Base-by-base conservation (phyloP, 208 protist genomes). In the Leishmania lainsoni region DNA sequence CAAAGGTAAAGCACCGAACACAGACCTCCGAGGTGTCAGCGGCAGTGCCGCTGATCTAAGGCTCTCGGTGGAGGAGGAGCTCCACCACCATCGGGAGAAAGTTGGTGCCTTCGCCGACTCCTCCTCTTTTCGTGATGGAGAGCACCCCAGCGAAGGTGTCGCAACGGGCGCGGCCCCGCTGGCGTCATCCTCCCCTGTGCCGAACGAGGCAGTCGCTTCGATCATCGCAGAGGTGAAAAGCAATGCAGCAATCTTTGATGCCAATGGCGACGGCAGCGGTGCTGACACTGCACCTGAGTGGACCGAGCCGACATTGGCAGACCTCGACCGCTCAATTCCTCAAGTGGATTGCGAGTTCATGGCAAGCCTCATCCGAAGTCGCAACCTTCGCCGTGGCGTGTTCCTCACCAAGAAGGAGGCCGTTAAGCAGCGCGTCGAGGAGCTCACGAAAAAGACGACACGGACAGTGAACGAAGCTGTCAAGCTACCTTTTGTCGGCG, bases 311-410 rank as follows among this genome's bases (percentile, higher is more conserved):
- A 90, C 92, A 32, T 76, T 96, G 42, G 80, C 78, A 5, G 92
- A 96, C 79, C 85, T 96, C 32, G 90, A 96, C 77, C 89, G 90
- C 52, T 94, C 90, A 29, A 94, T 96, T 63, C 92, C 92, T 16
- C 92, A 96, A 78, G 92, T 96, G 4, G 92, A 94, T 81, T 93
- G 92, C 74, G 85, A 87, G 61, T 96, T 96, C 70, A 90, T 96
- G 68, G 92, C 92, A 0, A 88, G 90, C 75, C 91, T 96, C 48
- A 89, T 94, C 69, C 87, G 89, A 42, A 85, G 85, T 54, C 88
- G 92, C 48, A 93, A 87, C 76, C 51, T 86, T 3, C 79, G 81
- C 48, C 87, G 90, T 17, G 85, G 86, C n/a, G 84, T 82, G 26
- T 93, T 95, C 78, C 77, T 95, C 9, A 73, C 78, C 16, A 76